Percentiles rank a stretch among this genome's conserved stretches.
phyloP scores from a whole-genome alignment of 1,139 yeast species.

The Pichia kudriavzevii region DNA sequence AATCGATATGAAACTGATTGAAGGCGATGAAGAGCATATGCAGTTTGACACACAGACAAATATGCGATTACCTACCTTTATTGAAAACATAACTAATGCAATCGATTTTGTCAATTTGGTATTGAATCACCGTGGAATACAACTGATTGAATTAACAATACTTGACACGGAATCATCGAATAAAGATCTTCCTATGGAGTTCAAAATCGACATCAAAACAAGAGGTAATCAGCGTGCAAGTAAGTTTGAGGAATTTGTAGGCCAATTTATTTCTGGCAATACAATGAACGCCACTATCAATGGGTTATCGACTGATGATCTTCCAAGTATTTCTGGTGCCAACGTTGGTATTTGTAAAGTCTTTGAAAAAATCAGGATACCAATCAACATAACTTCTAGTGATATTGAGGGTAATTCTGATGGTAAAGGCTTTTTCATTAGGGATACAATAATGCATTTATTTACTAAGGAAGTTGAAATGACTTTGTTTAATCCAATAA shows the following conservation, averaged over 20 bases:
- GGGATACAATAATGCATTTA: conserved; percentile 44
- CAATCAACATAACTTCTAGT: conserved; percentile 3
- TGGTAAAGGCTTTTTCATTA: conserved; percentile 28
- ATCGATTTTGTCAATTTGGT: conserved; percentile 1
- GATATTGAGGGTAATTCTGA: conserved; percentile 5
- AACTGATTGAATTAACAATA: background rate
- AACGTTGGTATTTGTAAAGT: conserved; percentile 3
- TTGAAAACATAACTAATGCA: background rate
- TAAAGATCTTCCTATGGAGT: background rate
- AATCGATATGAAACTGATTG: conserved; percentile 1
- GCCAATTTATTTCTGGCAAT: conserved; percentile 28
- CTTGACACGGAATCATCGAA: background rate
- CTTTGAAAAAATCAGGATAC: conserved; percentile 1
- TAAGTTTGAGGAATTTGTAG: conserved; percentile 26
- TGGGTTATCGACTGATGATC: conserved; percentile 18
- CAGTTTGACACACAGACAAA: conserved; percentile 1
- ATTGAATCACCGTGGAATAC: background rate
- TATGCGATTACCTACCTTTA: conserved; percentile 2
- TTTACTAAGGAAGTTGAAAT: conserved; percentile 46
- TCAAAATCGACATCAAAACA: background rate
- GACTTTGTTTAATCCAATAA: conserved; percentile 44
- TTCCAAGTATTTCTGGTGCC: conserved; percentile 15
- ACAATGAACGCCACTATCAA: conserved; percentile 1
- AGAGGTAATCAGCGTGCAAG: background rate
- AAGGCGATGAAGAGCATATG: background rate